Percentiles rank a stretch among this genome's conserved stretches.
Evolutionary conservation across 148 eudicot genomes (phyloP).

Genomic region (Simmondsia chinensis): DNA sequence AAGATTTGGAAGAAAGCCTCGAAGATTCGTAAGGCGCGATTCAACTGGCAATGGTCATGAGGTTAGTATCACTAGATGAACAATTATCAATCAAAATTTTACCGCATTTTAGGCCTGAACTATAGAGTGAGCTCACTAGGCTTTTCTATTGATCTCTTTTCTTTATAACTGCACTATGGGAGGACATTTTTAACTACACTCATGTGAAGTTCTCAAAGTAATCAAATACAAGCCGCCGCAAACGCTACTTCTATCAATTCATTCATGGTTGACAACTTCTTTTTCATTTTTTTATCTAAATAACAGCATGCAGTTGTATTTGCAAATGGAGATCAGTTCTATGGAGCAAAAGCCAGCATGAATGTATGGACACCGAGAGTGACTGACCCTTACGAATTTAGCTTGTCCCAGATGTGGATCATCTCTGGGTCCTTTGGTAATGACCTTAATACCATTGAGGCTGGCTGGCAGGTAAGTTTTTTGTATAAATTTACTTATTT

Average conservation of each 20-base stretch:
- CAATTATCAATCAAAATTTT: background rate
- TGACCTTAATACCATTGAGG: conserved; percentile 97
- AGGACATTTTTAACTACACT: no score
- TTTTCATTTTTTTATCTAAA: background rate
- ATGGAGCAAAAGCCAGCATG: conserved; percentile 93
- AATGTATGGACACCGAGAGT: conserved; percentile 93
- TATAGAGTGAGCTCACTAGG: no score
- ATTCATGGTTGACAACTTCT: background rate
- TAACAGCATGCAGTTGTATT: conserved; percentile 91
- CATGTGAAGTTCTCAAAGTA: no score
- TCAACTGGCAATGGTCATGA: conserved; percentile 79
- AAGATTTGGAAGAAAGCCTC: conserved; percentile 73
- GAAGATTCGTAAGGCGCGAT: conserved; percentile 50
- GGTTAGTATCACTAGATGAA: conserved; percentile 29
- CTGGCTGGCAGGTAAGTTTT: conserved; percentile 95
- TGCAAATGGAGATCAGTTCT: conserved; percentile 74
- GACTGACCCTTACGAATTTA: conserved; percentile 68
- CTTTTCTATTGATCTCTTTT: no score
- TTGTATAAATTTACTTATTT: background rate
- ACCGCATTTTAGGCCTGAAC: background rate
- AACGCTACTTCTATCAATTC: background rate
- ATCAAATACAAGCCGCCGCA: no score
- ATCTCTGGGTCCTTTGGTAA: conserved; percentile 87
- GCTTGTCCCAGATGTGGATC: conserved; percentile 92
- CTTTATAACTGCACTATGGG: no score